Evolutionary conservation across 2,329 filamentous ascomycete species (phyloP), one percentile per base, ranked within the genome.

Genomic region (Volutella citrinella): DNA sequence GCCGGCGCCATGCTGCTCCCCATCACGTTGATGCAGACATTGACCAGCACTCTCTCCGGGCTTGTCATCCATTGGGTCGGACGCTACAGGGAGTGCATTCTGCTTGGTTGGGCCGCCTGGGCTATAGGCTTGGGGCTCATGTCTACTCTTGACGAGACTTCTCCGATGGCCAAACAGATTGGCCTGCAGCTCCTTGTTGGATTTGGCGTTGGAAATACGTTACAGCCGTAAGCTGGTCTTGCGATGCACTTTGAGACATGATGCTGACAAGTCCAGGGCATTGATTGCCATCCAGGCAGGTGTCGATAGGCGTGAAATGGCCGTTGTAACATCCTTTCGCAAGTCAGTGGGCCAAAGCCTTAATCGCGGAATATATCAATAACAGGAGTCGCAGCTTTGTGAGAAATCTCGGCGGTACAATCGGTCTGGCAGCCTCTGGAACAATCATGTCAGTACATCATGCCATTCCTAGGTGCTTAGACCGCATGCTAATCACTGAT

Each of bases 271-370:
- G 11, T 5, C 17, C 13, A 65, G 63, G 12, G 56, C 64, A n/a
- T 43, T 67, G 22, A 64, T 82, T 66, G 57, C 76, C 57, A 60
- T 80, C 61, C 65, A 81, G 62, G 57, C 74, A 60, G 49, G 78
- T 56, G 59, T 81, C 49, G 69, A 76, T 66, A 50, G 64, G 25
- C 50, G 57, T 4, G 63, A 67, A 20, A 68, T 67, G 64, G 64
- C 64, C 4, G 55, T 66, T 22, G 63, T 66, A 5, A 68, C 63
- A n/a, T 66, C 63, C 5, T 67, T 66, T 28, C 49, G 64, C 33
- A 67, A 67, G 63, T 66, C 44, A 45, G 61, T 48, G 6, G 7
- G 10, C 15, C 5, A 5, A 10, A 9, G 2, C 13, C 10, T 21
- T 30, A 5, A 4, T 14, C 3, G 1, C 3, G 9, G 2, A 7